Base-by-base conservation (phyloP, 352 stramenopile genomes). In the Plasmopara muralis region DNA sequence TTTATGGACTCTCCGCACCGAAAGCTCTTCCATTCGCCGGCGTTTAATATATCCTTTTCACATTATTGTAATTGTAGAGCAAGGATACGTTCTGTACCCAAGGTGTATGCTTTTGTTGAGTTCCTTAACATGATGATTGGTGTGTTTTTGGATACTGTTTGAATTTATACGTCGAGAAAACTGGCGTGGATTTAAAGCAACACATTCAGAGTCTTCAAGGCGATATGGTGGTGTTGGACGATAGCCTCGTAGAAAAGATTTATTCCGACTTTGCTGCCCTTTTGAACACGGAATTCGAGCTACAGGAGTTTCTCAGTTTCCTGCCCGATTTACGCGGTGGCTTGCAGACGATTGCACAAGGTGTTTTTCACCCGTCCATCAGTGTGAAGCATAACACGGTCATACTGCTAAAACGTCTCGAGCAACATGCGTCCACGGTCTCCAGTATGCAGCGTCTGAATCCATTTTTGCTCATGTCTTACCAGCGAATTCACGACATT, bases 321-420 rank as follows among this genome's bases (percentile, higher is more conserved):
- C 57, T 95, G 39, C 84, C 84, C 9, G 62, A 82, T n/a, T 70
- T 85, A 7, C 74, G 81, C 14, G 84, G 82, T 9, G 84, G 84
- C 0, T 72, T 94, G 18, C 80, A 91, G 51, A 81, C 78, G 2
- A 76, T 94, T 47, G 84, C 84, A 6, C 82, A 93, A 48, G 84
- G 84, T 12, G 87, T 94, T 16, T 94, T 92, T 45, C 84, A 94
- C 55, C 54, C 80, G 20, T 91, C 77, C 2, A 93, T 93, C 53
- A 85, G 82, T 34, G 81, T 94, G 60, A 93, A 94, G 62, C 78
- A 93, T 69, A 94, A 94, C 58, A 93, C 84, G 0, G 82, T 94
- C 37, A 62, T 91, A 30, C 60, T 94, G 35, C 74, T 94, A 14
- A 86, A 94, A 66, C 76, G 84, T n/a, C 70, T 93, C 25, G 84